Percentiles rank a stretch among this genome's conserved stretches.
These are phyloP conservation scores for Candida koratica DNA, from an alignment of 805 yeast species.

Conservation along the genomic window DNA sequence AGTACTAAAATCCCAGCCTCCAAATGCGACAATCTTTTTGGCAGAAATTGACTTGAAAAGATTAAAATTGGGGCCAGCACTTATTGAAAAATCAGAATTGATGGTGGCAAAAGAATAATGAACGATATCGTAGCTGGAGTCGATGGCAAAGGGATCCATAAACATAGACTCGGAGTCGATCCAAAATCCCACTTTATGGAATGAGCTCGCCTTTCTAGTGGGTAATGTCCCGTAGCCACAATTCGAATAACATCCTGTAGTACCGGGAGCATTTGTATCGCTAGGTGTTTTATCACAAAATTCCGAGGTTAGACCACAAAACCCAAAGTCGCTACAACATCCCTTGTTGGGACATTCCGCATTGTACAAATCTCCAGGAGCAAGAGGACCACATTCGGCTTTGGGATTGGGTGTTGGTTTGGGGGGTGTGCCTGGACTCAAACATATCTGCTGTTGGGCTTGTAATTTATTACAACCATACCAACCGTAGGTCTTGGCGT, in stretches of 20 bases:
- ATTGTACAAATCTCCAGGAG: conserved; percentile 16
- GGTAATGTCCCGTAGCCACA: conserved; percentile 19
- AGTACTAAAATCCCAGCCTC: conserved; percentile 19
- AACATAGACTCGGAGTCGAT: conserved; percentile 14
- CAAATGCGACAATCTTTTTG: conserved; percentile 18
- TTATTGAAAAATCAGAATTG: conserved; percentile 12
- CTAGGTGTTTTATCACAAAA: conserved; percentile 12
- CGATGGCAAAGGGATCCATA: conserved; percentile 12
- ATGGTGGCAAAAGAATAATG: conserved; percentile 19
- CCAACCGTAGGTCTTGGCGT: conserved; percentile 17
- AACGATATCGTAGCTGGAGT: conserved; percentile 12
- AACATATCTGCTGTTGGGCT: conserved; percentile 13
- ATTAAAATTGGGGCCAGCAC: conserved; percentile 6
- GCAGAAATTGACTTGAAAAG: conserved; percentile 13
- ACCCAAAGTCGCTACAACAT: conserved; percentile 17
- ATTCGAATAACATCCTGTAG: conserved; percentile 16
- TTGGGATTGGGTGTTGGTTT: conserved; percentile 14
- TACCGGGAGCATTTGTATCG: conserved; percentile 11
- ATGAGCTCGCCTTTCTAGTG: conserved; percentile 12
- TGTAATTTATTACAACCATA: conserved; percentile 13
- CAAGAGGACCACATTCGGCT: conserved; percentile 21
- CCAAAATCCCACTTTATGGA: conserved; percentile 18
- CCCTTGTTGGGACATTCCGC: conserved; percentile 18
- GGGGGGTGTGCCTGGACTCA: conserved; percentile 18
- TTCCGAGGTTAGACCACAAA: conserved; percentile 17